Base-by-base conservation (phyloP, 1,139 yeast species). In the Debaryomyces sp. region DNA sequence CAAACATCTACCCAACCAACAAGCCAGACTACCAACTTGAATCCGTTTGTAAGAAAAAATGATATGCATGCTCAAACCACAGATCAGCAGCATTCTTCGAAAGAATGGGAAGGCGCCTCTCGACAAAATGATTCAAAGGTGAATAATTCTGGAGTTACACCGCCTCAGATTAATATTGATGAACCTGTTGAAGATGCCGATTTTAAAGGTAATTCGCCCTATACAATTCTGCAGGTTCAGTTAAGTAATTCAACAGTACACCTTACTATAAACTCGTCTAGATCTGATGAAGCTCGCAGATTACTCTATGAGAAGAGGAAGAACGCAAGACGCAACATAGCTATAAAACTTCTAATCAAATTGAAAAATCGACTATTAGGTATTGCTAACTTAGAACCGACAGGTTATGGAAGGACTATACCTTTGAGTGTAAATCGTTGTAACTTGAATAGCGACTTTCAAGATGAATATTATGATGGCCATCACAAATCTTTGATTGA, bases 351-450 rank as follows among this genome's bases (percentile, higher is more conserved):
- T 1, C 41, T 67, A 5, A 50, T 55, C 7, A 54, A 56, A 26
- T 39, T 69, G 7, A 67, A 64, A 45, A 60, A 76, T 49, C 59
- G 66, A 30, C 46, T 84, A 5, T 56, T 80, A 26, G 82, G 85
- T 17, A 69, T 67, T 7, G 66, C 70, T 42, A 63, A 65, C 6
- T 62, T 78, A 18, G 79, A 82, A 1, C 78, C 83, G 6, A 78
- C 96, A 0, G 78, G 76, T 46, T 78, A 83, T 43, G 97, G 97
- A 2, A 73, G 98, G 51, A 72, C 76, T 32, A 79, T 92, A n/a
- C 97, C 97, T 0, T 63, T 92, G 12, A 61, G 78, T 1, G 61
- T 81, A 13, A 69, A 73, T 51, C 63, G 57, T 18, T 57, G 63
- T 2, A 59, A 58, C 7, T 62, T 67, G 17, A 71, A 72, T 48